Evolutionary conservation across 2,329 filamentous ascomycete species (phyloP).

Genomic region (Orbilia brochopaga): DNA sequence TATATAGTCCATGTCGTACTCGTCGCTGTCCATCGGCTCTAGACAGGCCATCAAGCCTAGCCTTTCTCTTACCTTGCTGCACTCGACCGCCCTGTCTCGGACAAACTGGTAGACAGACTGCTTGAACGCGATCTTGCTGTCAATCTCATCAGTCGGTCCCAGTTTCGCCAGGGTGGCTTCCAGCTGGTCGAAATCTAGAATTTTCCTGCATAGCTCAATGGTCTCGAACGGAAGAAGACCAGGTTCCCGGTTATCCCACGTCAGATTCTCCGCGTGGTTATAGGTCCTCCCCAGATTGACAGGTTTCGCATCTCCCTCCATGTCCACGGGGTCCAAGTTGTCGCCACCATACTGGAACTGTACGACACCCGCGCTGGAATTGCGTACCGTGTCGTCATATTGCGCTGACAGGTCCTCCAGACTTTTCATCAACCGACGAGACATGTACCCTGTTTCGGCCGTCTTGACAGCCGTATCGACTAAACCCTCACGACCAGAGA

Average conservation of each 20-base stretch:
- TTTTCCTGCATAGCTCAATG: conserved; percentile 65
- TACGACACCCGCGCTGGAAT: conserved; percentile 83
- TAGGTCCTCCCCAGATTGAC: conserved; percentile 92
- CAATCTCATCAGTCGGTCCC: conserved; percentile 58
- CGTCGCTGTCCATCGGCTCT: conserved; percentile 42
- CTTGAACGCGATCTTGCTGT: conserved; percentile 66
- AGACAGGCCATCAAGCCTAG: conserved; percentile 43
- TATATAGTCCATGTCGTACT: conserved; percentile 46
- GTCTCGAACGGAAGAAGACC: conserved; percentile 79
- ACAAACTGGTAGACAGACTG: conserved; percentile 38
- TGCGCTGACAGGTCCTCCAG: conserved; percentile 90
- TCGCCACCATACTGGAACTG: conserved; percentile 98
- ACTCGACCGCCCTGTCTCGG: conserved; percentile 34
- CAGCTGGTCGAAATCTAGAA: conserved; percentile 52
- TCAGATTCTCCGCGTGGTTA: conserved; percentile 75
- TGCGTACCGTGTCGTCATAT: conserved; percentile 94
- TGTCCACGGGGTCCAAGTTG: conserved; percentile 92
- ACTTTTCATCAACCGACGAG: conserved; percentile 95
- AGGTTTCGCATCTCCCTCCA: conserved; percentile 91
- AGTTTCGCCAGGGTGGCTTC: conserved; percentile 51
- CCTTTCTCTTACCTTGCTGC: conserved; percentile 32
- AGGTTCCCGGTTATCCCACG: conserved; percentile 77
- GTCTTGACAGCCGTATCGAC: conserved; percentile 99
- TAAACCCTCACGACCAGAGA: conserved; percentile 96
- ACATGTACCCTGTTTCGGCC: conserved; percentile 99